Base-by-base conservation (phyloP, 345 rosid species). In the Gossypium australe region DNA sequence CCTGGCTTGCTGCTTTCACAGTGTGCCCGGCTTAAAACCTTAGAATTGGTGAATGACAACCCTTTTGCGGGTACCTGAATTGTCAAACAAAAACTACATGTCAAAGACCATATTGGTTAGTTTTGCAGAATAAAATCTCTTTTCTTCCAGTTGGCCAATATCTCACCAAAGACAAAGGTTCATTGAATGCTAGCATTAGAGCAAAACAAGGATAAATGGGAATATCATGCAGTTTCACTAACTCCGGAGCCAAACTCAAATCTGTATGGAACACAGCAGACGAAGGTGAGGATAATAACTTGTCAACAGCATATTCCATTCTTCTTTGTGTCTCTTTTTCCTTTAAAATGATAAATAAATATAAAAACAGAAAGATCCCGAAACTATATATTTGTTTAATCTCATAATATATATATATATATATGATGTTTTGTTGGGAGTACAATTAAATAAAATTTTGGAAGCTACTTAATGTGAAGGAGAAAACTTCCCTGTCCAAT, bases 1-100 rank as follows among this genome's bases (percentile, higher is more conserved):
- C 93, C 90, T 10, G 95, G 97, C 86, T 91, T 93, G 79, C 84
- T 78, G 79, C 91, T 91, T 80, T 91, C 93, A 84, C 91, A 93
- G 62, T 85, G 82, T 77, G 89, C 88, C 92, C 95, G 86, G 71
- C 85, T 87, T 79, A 93, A 81, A 77, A 90, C 77, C 78, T 79
- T 78, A 41, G 95, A 91, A 70, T 91, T 86, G 65, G 77, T 80
- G 80, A 91, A 84, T 4, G 94, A 73, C 78, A 93, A 85, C 71
- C 91, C 92, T 68, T 86, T 86, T 49, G 84, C 82, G 27, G 95
- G 92, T 74, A 91, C 84, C 97, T 91, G 80, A 80, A 82, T 47
- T 13, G 75, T 3, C n/a, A 53, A 65, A 68, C 41, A 11, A 2
- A 2, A 11, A 48, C 52, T 67, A 17, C 13, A 24, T 67, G 59